A percentile compares a stretch with the other conserved stretches of the same genome.
These are phyloP conservation scores for carrot (Daucus carota) DNA, from an alignment of 129 eudicot genomes.

Conservation along the genomic window DH1_v3.0 NC_030389.2:30380001-30380500, in stretches of 20 bases:
- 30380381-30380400: not conserved
- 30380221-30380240: not conserved
- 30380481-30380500: not conserved
- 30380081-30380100: not conserved
- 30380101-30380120: not conserved
- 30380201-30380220: not conserved
- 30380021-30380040: not conserved
- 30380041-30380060: not conserved
- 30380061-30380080: not conserved
- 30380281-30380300: not conserved
- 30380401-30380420: not conserved
- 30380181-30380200: too few relatives aligned
- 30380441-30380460: not conserved
- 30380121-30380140: not conserved
- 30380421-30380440: not conserved
- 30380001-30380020: not conserved
- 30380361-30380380: not conserved
- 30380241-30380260: not conserved
- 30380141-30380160: not conserved
- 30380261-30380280: not conserved
- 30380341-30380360: not conserved
- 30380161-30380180: too few relatives aligned
- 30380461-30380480: not conserved
- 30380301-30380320: not conserved
- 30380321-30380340: not conserved